phyloP scores from a whole-genome alignment of 441 rosid species.

The Erodium moschatum region DNA sequence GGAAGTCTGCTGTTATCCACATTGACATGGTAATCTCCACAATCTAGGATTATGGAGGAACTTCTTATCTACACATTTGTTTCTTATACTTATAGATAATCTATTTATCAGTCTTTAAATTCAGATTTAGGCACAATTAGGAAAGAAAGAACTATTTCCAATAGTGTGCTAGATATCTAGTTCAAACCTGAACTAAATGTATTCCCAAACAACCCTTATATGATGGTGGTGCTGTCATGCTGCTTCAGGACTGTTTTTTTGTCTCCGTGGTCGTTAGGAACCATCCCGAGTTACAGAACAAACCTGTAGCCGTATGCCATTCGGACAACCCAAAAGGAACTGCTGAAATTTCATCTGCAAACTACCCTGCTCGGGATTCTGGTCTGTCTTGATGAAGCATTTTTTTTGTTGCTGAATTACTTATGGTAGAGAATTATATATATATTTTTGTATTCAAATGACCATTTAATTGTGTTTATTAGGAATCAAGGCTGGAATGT shows the following conservation, averaged over 20 bases:
- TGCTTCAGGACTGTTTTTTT: slow-evolving; percentile 84
- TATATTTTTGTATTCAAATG: slow-evolving; percentile 15
- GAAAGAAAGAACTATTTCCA: not conserved
- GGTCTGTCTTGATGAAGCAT: slow-evolving; percentile 43
- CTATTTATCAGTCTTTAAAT: slow-evolving; percentile 5
- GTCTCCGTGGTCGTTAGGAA: slow-evolving; percentile 78
- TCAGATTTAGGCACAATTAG: slow-evolving; percentile 10
- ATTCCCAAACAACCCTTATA: not conserved
- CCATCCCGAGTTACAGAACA: slow-evolving; percentile 55
- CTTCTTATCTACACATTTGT: slow-evolving; percentile 8
- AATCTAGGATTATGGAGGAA: slow-evolving; percentile 13
- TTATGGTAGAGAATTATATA: slow-evolving; percentile 11
- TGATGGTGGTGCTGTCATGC: slow-evolving; percentile 22
- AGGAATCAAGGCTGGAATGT: slow-evolving; percentile 91
- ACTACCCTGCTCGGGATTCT: slow-evolving; percentile 80
- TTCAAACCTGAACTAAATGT: not conserved
- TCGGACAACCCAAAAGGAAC: slow-evolving; percentile 90
- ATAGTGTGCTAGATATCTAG: slow-evolving; percentile 1
- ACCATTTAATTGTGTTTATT: slow-evolving; percentile 13
- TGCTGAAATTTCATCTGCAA: slow-evolving; percentile 94
- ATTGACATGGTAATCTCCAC: slow-evolving; percentile 67
- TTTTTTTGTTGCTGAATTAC: slow-evolving; percentile 2
- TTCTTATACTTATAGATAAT: slow-evolving; percentile 7
- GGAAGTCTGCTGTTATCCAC: slow-evolving; percentile 48
- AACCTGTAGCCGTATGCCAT: slow-evolving; percentile 86